Evolutionary conservation across 1,284 basidiomycete genomes (phyloP).

Genomic region (Leccinum pseudoinsigne): DNA sequence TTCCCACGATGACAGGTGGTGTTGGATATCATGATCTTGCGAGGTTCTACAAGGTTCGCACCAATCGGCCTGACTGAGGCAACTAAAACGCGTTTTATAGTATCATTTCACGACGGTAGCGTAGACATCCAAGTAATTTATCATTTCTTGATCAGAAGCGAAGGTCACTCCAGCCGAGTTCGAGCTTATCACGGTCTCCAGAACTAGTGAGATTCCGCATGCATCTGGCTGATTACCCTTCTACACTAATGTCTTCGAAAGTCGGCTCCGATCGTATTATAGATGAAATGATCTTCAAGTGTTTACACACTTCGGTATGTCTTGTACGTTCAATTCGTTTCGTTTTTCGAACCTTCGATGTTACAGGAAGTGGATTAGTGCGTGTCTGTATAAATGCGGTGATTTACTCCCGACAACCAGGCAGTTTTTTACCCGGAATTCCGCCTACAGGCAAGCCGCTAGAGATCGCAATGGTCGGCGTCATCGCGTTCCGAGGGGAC

Average conservation of each 20-base stretch:
- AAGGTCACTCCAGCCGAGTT: constrained; percentile 44
- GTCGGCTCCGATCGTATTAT: constrained; percentile 49
- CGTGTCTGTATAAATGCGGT: constrained; percentile 9
- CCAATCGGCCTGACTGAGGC: not conserved
- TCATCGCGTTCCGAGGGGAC: constrained; percentile 53
- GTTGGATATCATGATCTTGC: constrained; percentile 41
- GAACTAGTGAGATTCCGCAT: constrained; percentile 36
- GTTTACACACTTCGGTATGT: constrained; percentile 42
- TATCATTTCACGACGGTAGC: constrained; percentile 43
- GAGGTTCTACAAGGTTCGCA: constrained; percentile 44
- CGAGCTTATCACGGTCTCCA: constrained; percentile 44
- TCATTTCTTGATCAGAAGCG: constrained; percentile 5
- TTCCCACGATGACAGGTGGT: constrained; percentile 48
- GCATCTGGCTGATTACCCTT: not conserved
- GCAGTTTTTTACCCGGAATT: constrained; percentile 43
- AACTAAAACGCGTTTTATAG: constrained; percentile 20
- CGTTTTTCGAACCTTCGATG: constrained; percentile 7
- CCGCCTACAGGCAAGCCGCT: constrained; percentile 46
- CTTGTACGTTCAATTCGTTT: not conserved
- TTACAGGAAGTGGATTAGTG: constrained; percentile 48
- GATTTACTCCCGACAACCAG: constrained; percentile 4
- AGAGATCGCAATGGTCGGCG: constrained; percentile 49
- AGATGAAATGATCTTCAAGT: constrained; percentile 50
- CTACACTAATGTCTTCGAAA: constrained; percentile 15
- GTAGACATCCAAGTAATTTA: not conserved